A percentile compares a stretch with the other conserved stretches of the same genome.
These are phyloP conservation scores for Tagetes erecta DNA, from an alignment of 129 eudicot genomes.

Conservation along the genomic window DNA sequence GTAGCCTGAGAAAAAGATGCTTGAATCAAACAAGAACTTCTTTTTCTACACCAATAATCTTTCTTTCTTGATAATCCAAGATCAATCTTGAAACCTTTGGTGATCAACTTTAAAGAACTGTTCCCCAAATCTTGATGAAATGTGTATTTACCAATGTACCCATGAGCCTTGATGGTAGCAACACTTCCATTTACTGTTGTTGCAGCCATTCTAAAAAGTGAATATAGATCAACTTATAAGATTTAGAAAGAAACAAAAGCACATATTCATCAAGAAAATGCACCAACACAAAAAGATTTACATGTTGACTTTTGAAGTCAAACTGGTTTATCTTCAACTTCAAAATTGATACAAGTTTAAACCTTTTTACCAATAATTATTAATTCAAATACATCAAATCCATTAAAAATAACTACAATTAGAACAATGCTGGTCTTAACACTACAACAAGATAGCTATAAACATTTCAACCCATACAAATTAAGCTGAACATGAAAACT, in stretches of 20 bases:
- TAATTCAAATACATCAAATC: background rate
- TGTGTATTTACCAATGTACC: constrained; percentile 43
- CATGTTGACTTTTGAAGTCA: constrained; percentile 24
- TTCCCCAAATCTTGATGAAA: constrained; percentile 42
- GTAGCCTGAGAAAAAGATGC: constrained; percentile 64
- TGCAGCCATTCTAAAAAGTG: constrained; percentile 70
- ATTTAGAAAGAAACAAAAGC: background rate
- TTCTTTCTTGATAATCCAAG: constrained; percentile 38
- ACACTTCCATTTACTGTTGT: constrained; percentile 58
- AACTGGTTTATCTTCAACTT: constrained; percentile 17
- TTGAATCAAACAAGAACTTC: constrained; percentile 44
- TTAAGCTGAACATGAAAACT: constrained; percentile 1
- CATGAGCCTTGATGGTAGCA: constrained; percentile 49
- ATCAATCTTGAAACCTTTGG: constrained; percentile 46
- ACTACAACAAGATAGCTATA: background rate
- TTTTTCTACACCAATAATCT: constrained; percentile 39
- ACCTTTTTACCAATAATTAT: background rate
- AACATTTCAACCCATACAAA: background rate
- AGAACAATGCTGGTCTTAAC: background rate
- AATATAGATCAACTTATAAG: background rate
- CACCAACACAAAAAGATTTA: background rate
- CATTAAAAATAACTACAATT: background rate
- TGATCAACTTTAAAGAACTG: constrained; percentile 40
- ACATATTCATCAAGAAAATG: constrained; percentile 11
- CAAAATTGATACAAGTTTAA: background rate